Evolutionary conservation across 306 rosid species (phyloP).

Genomic region (Castanea crenata): DNA sequence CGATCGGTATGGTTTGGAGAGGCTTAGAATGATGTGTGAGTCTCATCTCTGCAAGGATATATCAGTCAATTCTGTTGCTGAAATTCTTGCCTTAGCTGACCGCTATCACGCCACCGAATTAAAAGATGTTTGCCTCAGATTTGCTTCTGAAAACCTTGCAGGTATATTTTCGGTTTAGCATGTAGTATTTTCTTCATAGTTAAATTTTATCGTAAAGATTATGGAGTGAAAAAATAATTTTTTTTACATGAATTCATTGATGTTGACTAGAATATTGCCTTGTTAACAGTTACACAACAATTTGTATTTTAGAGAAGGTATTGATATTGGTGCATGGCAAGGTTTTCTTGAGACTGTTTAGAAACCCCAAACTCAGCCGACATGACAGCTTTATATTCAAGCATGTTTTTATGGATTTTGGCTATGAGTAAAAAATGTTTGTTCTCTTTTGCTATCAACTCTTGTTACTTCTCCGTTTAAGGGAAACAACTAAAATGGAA

Average conservation of each 20-base stretch:
- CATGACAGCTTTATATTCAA: too few relatives aligned
- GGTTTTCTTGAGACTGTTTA: too few relatives aligned
- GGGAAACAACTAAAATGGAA: neutral
- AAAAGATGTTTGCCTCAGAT: constrained; percentile 76
- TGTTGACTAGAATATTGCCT: neutral
- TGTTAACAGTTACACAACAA: too few relatives aligned
- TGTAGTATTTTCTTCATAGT: neutral
- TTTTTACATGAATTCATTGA: neutral
- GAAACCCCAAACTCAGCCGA: too few relatives aligned
- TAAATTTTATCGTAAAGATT: neutral
- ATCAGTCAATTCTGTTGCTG: constrained; percentile 68
- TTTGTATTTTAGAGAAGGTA: too few relatives aligned
- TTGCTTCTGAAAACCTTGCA: constrained; percentile 80
- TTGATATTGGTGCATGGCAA: too few relatives aligned
- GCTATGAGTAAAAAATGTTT: neutral
- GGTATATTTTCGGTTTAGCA: constrained; percentile 46
- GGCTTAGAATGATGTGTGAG: constrained; percentile 83
- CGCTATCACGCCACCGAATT: constrained; percentile 59
- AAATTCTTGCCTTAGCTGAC: constrained; percentile 74
- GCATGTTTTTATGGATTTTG: neutral
- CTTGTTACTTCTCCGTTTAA: neutral
- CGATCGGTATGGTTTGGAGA: constrained; percentile 63
- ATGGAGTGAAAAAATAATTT: neutral
- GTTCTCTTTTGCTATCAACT: neutral
- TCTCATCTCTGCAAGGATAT: constrained; percentile 81